These are phyloP conservation scores for Aspergillus spinulosporus DNA, from an alignment of 2,329 filamentous ascomycete species.

Conservation along the genomic window DNA sequence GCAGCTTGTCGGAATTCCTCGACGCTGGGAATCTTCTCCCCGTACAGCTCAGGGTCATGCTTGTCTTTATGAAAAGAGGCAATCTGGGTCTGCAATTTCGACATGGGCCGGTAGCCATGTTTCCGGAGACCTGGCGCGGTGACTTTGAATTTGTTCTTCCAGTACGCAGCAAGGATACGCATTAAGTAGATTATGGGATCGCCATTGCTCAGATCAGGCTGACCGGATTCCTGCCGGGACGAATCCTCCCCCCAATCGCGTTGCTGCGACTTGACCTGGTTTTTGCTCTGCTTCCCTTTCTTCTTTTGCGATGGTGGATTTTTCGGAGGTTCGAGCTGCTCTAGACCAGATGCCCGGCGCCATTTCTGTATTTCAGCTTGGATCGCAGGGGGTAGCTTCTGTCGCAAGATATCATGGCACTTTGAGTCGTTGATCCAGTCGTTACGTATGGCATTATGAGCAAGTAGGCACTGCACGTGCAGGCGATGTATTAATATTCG, in stretches of 20 bases:
- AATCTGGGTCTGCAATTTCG: constrained; percentile 70
- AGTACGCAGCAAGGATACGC: constrained; percentile 76
- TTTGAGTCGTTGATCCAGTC: constrained; percentile 76
- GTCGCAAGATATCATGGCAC: constrained; percentile 72
- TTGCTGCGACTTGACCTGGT: constrained; percentile 28
- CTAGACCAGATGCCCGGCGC: constrained; percentile 66
- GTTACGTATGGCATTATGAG: constrained; percentile 85
- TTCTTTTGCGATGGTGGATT: constrained; percentile 39
- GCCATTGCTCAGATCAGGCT: constrained; percentile 75
- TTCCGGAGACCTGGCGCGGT: constrained; percentile 82
- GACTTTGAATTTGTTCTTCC: constrained; percentile 79
- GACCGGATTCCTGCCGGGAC: constrained; percentile 66
- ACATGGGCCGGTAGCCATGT: constrained; percentile 79
- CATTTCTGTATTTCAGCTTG: constrained; percentile 74
- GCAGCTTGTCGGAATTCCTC: constrained; percentile 70
- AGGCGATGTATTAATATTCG: constrained; percentile 79
- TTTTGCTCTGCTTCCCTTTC: constrained; percentile 34
- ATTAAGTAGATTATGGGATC: constrained; percentile 79
- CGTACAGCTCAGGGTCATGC: constrained; percentile 65
- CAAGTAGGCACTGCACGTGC: constrained; percentile 84
- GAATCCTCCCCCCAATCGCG: constrained; percentile 74
- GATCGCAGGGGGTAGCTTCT: constrained; percentile 67
- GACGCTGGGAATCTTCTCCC: constrained; percentile 70
- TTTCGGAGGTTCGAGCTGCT: constrained; percentile 45
- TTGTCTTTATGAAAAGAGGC: constrained; percentile 66